Conservation (phyloP, 1,139 yeast genomes). For the Lodderomyces orthopsilosis region DNA sequence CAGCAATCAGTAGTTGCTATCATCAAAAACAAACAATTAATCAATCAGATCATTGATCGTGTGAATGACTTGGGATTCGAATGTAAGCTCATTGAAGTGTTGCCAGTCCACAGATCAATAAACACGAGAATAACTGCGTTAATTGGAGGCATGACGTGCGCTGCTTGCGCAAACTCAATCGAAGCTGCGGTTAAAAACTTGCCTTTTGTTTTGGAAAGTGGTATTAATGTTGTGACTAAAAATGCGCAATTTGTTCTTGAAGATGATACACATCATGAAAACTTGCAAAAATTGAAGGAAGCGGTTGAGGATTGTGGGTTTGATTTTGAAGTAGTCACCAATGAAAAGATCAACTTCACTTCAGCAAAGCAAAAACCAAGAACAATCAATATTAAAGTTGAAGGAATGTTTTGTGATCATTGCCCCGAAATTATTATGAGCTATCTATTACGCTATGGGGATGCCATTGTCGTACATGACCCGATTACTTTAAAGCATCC, state of each 20-base stretch:
- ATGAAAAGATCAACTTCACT: constrained; percentile 42
- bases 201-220: constrained; percentile 52
- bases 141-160: constrained; percentile 75
- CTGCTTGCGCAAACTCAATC: constrained; percentile 64
- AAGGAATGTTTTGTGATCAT: constrained; percentile 69
- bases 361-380: constrained; percentile 48
- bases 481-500: constrained; percentile 57
- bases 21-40: constrained; percentile 49
- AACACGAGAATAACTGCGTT: constrained; percentile 55
- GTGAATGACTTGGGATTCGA: constrained; percentile 58
- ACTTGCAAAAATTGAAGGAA: constrained; percentile 40
- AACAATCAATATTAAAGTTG: constrained; percentile 54
- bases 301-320: constrained; percentile 67
- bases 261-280: constrained; percentile 19
- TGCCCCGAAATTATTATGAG: constrained; percentile 60
- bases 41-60: constrained; percentile 45
- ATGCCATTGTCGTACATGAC: constrained; percentile 54
- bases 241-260: constrained; percentile 59
- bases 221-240: constrained; percentile 58
- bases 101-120: constrained; percentile 52
- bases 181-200: constrained; percentile 46
- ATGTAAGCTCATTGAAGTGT: constrained; percentile 54
- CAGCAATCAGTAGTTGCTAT: constrained; percentile 46
- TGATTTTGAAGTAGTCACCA: constrained; percentile 48
- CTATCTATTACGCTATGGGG: constrained; percentile 52